Evolutionary conservation across 306 rosid species (phyloP).

Genomic region (Prosopis cineraria): DNA sequence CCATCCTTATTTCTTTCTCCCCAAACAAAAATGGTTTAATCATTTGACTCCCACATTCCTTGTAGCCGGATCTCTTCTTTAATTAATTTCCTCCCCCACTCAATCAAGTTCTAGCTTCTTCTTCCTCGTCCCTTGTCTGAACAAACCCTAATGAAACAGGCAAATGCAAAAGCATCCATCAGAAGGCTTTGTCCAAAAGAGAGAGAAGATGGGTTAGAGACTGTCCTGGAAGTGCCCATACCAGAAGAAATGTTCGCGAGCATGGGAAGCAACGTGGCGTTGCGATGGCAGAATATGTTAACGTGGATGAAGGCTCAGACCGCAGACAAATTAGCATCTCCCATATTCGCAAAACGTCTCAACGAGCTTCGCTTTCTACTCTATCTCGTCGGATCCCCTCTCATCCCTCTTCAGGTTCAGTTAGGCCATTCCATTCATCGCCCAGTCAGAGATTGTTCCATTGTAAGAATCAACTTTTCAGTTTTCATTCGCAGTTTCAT

Average conservation of each 20-base stretch:
- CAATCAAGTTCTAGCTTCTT: background rate
- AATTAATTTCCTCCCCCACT: no score
- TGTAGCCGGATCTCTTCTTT: slow-evolving; percentile 4
- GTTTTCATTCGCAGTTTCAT: background rate
- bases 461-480: slow-evolving; percentile 44
- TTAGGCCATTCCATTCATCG: slow-evolving; percentile 6
- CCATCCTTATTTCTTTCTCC: slow-evolving; percentile 37
- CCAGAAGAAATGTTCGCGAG: slow-evolving; percentile 89
- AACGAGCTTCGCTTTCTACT: slow-evolving; percentile 84
- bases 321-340: slow-evolving; percentile 69
- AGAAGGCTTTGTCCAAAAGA: slow-evolving; percentile 94
- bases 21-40: slow-evolving; percentile 23
- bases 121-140: slow-evolving; percentile 9
- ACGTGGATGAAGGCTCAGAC: slow-evolving; percentile 86
- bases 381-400: slow-evolving; percentile 95
- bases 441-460: slow-evolving; percentile 61
- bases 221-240: slow-evolving; percentile 88
- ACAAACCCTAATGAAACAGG: slow-evolving; percentile 41
- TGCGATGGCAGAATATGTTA: slow-evolving; percentile 43
- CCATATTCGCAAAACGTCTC: slow-evolving; percentile 61
- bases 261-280: slow-evolving; percentile 70
- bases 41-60: slow-evolving; percentile 31
- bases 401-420: slow-evolving; percentile 93
- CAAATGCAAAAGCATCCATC: slow-evolving; percentile 39
- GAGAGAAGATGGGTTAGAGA: slow-evolving; percentile 87